Conservation (phyloP, 805 yeast genomes). For the Pichia exigua region DNA sequence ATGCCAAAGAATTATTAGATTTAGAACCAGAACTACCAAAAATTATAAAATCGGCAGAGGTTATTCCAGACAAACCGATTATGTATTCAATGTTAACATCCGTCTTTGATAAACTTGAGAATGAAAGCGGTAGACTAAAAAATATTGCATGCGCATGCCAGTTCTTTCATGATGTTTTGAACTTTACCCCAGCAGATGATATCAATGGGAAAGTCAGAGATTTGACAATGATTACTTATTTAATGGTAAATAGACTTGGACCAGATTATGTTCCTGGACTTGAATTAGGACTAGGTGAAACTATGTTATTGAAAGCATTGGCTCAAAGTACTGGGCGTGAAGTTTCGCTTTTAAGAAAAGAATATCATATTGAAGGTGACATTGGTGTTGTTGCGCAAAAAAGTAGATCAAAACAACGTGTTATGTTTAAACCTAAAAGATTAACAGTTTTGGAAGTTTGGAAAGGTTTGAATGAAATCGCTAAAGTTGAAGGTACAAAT, state of each 20-base stretch:
- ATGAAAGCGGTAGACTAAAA: conserved; percentile 74
- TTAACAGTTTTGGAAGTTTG: conserved; percentile 70
- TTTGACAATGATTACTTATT: conserved; percentile 65
- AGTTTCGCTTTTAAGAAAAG: conserved; percentile 57
- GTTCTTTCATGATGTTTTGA: conserved; percentile 59
- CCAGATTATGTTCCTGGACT: conserved; percentile 90
- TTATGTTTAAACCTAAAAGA: conserved; percentile 89
- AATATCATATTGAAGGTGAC: conserved; percentile 78
- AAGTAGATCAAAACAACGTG: conserved; percentile 77
- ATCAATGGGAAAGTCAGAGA: conserved; percentile 23
- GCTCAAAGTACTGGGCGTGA: conserved; percentile 87
- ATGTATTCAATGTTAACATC: conserved; percentile 41
- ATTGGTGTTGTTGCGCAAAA: conserved; percentile 81
- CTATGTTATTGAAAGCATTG: conserved; percentile 77
- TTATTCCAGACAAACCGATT: conserved; percentile 16
- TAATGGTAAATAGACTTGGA: conserved; percentile 82
- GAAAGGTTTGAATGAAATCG: conserved; percentile 64
- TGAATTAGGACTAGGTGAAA: conserved; percentile 91
- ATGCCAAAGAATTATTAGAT: conserved; percentile 15
- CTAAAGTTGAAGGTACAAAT: conserved; percentile 67
- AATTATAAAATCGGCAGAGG: neutral
- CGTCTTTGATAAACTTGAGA: conserved; percentile 71
- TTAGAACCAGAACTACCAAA: conserved; percentile 6
- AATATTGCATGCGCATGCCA: conserved; percentile 70
- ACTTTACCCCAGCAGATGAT: conserved; percentile 26